Evolutionary conservation across 306 rosid species (phyloP).

Genomic region (Trifolium pratense): DNA sequence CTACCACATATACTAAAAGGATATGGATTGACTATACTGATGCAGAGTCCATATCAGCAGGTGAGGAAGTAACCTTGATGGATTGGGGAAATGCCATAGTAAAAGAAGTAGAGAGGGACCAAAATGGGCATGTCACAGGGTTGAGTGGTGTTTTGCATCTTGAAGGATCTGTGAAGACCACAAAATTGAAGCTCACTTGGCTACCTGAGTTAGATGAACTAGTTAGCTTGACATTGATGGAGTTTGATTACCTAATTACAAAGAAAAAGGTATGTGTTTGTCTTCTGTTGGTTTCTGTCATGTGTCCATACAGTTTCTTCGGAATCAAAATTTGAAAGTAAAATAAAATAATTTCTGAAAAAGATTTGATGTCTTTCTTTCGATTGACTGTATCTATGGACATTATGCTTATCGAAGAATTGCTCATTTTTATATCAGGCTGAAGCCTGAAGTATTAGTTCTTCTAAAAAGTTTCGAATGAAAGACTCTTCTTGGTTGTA

Average conservation of each 20-base stretch:
- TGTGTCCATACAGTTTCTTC: background rate
- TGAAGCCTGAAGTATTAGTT: background rate
- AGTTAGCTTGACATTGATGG: slow-evolving; percentile 72
- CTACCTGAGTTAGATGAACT: slow-evolving; percentile 79
- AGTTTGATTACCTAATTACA: slow-evolving; percentile 85
- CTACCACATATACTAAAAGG: slow-evolving; percentile 66
- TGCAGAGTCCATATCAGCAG: slow-evolving; percentile 64
- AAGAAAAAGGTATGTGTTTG: slow-evolving; percentile 81
- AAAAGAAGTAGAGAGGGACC: slow-evolving; percentile 69
- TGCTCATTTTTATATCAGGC: background rate
- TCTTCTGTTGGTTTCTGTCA: slow-evolving; percentile 10
- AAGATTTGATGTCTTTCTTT: background rate
- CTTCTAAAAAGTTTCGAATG: background rate
- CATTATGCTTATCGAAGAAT: background rate
- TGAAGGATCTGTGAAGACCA: slow-evolving; percentile 91
- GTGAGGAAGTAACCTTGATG: slow-evolving; percentile 90
- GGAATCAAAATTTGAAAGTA: slow-evolving; percentile 6
- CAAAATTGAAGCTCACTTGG: slow-evolving; percentile 94
- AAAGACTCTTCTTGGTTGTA: background rate
- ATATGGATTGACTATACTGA: slow-evolving; percentile 84
- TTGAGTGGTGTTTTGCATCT: slow-evolving; percentile 83
- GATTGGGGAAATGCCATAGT: slow-evolving; percentile 97
- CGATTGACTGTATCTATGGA: slow-evolving; percentile 2
- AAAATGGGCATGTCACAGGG: slow-evolving; percentile 66
- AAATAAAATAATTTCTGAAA: slow-evolving; percentile 1